Evolutionary conservation across 495 filamentous ascomycete species (phyloP).

Genomic region (Aspergillus asperescens): DNA sequence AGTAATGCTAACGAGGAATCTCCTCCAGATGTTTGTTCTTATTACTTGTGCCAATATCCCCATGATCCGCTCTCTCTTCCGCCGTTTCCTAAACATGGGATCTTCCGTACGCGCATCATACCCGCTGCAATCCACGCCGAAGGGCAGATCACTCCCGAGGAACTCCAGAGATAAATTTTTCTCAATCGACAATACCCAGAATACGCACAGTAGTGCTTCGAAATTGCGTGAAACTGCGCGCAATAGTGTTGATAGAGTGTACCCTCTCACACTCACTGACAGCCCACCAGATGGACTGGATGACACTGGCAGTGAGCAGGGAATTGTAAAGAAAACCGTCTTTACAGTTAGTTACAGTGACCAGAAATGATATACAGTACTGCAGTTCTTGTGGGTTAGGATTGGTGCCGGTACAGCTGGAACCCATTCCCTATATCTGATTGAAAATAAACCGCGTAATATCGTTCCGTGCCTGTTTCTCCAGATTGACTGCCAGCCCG

Average conservation of each 20-base stretch:
- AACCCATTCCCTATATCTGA: no score
- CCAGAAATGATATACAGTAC: no score
- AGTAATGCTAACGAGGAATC: neutral
- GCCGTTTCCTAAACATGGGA: neutral
- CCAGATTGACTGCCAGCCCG: no score
- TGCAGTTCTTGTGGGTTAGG: no score
- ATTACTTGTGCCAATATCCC: slow-evolving; percentile 2
- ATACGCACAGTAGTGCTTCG: neutral
- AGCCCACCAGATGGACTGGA: no score
- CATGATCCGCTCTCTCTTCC: slow-evolving; percentile 4
- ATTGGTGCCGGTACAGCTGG: no score
- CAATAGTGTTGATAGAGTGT: slow-evolving; percentile 1
- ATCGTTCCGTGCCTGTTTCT: no score
- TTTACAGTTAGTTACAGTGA: no score
- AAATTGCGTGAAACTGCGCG: neutral
- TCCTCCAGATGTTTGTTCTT: slow-evolving; percentile 2
- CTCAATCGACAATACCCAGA: neutral
- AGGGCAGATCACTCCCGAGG: neutral
- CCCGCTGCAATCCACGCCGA: neutral
- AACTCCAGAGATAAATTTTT: neutral
- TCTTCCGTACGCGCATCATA: neutral
- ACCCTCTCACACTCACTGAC: neutral
- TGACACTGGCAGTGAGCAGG: no score
- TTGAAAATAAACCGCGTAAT: no score
- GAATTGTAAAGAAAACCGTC: no score